Percentiles rank a stretch among this genome's conserved stretches.
These are phyloP conservation scores for Trypanosoma cruzi DNA, from an alignment of 208 protist species.

Conservation along the genomic window DNA sequence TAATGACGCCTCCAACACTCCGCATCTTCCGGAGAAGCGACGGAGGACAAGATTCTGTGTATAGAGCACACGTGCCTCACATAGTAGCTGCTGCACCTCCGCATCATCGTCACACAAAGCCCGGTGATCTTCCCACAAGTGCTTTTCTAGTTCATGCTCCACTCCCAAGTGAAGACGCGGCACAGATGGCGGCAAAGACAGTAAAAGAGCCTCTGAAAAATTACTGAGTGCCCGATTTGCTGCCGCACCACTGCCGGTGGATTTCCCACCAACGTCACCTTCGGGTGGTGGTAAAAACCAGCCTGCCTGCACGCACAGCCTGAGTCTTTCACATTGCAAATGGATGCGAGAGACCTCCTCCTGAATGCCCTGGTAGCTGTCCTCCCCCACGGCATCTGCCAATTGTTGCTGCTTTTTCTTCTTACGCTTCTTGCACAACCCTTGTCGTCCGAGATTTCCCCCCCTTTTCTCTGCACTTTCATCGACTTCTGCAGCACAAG, in stretches of 20 bases:
- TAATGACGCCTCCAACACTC: constrained; percentile 37
- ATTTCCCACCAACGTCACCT: background rate
- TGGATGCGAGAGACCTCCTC: constrained; percentile 35
- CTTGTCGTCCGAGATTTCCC: background rate
- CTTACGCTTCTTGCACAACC: background rate
- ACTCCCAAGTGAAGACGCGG: constrained; percentile 58
- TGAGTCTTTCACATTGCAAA: constrained; percentile 40
- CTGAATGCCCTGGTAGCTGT: constrained; percentile 16
- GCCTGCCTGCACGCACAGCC: constrained; percentile 48
- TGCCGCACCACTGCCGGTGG: constrained; percentile 1
- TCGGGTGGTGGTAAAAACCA: constrained; percentile 48
- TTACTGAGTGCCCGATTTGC: constrained; percentile 55
- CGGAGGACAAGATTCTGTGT: constrained; percentile 62
- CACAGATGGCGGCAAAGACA: constrained; percentile 45
- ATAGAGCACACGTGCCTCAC: constrained; percentile 49
- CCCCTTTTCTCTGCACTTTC: background rate
- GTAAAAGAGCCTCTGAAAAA: constrained; percentile 53
- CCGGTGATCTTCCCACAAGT: constrained; percentile 61
- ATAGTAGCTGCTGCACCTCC: constrained; percentile 37
- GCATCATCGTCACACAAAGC: constrained; percentile 64
- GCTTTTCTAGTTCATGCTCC: constrained; percentile 74
- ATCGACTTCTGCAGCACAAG: background rate
- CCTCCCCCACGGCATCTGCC: constrained; percentile 8
- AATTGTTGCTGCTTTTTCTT: constrained; percentile 1
- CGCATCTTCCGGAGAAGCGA: constrained; percentile 38